Evolutionary conservation across 2,329 filamentous ascomycete genomes (phyloP), one percentile per base, ranked within the genome.

Genomic region (Monilinia fructigena): DNA sequence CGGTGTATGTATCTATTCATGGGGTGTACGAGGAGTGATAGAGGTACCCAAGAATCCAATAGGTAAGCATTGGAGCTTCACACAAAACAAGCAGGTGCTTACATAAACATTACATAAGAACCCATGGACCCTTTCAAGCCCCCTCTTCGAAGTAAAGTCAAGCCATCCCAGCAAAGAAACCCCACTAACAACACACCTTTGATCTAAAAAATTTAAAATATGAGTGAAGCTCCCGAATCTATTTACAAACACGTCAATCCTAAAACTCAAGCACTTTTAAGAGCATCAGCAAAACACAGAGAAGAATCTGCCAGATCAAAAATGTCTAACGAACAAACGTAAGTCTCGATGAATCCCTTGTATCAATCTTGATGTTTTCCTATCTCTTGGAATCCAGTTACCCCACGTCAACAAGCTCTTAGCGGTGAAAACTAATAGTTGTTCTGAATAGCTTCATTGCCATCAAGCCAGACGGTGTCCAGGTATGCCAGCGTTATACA

Each of bases 401-500:
- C 55, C 64, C 64, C 64, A 61, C 64, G 35, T 28, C 28, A 20
- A 40, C 42, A 50, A 65, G 31, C 23, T 38, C 53, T 63, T 67
- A 69, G 73, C 72, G 70, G 74, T 74, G 71, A 71, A 69, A 52
- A 42, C 72, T 65, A 60, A 65, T 52, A 76, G 76, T 68, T 18
- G 61, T 66, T 74, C 55, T 69, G 67, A 56, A 75, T 78, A 98
- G 94, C 85, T 98, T 98, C 91, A 98, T 98, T 87, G 95, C 95
- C 80, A 92, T 99, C 88, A 99, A 99, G 93, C 95, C 94, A 77
- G 95, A 98, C 84, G 95, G 95, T 82, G 95, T 98, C 84, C 95
- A 97, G 89, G 93, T 96, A 89, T 75, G 83, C 68, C 64, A 66
- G 55, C 28, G 52, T 7, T 20, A 40, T 45, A 38, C n/a, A 35